Conservation (phyloP, 257 asterid genomes). For the Lycium barbarum region DNA sequence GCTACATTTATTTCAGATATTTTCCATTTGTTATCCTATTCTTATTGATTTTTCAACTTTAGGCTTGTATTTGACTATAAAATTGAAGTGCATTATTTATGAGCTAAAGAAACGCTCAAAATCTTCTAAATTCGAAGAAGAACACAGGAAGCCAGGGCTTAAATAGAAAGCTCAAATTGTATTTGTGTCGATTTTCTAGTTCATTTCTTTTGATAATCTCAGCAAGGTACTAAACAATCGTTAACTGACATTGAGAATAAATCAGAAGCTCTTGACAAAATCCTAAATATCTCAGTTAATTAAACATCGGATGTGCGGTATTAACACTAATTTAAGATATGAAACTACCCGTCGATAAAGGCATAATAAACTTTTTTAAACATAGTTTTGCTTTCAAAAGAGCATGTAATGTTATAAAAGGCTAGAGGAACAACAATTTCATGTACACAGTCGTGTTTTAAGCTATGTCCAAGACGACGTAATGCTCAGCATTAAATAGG, state of each 20-base stretch:
- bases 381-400: background rate
- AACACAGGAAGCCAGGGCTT: too few relatives aligned
- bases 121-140: too few relatives aligned
- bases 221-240: background rate
- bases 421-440: slow-evolving; percentile 14
- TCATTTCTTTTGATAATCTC: background rate
- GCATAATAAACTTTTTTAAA: background rate
- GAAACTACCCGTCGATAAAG: background rate
- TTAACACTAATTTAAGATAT: background rate
- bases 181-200: background rate
- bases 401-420: slow-evolving; percentile 1
- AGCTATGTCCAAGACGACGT: background rate
- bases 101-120: background rate
- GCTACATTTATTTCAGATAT: background rate
- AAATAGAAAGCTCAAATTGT: too few relatives aligned
- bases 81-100: background rate
- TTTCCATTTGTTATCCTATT: background rate
- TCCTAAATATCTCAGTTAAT: background rate
- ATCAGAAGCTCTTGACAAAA: background rate
- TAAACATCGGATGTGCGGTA: background rate
- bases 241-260: background rate
- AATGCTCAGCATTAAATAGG: slow-evolving; percentile 6
- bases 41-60: background rate
- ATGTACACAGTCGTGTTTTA: background rate
- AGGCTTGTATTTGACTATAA: background rate